phyloP scores from a whole-genome alignment of 129 eudicot species.

The Artemisia argyi region DNA sequence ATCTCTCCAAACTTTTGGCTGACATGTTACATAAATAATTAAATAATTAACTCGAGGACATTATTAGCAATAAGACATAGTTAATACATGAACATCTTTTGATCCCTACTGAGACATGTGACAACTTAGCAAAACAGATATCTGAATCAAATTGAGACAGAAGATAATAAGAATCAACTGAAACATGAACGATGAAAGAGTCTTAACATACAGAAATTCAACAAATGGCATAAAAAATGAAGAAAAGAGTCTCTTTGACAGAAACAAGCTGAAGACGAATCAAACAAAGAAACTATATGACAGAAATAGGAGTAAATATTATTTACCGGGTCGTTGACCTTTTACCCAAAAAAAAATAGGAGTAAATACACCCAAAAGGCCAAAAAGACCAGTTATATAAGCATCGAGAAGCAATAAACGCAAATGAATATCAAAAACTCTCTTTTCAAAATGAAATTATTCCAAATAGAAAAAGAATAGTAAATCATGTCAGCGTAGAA shows the following conservation, averaged over 20 bases:
- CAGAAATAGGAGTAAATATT: neutral
- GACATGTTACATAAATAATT: conserved; percentile 14
- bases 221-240: conserved; percentile 1
- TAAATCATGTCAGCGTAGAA: conserved; percentile 13
- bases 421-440: neutral
- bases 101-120: neutral
- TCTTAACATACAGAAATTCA: neutral
- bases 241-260: neutral
- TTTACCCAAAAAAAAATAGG: neutral
- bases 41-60: conserved; percentile 20
- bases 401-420: neutral
- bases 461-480: neutral
- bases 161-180: too few species aligned
- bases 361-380: neutral
- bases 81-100: neutral
- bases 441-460: conserved; percentile 9
- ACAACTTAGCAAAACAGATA: neutral
- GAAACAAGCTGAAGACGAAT: neutral
- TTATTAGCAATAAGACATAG: neutral
- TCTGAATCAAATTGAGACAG: too few species aligned
- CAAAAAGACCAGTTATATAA: neutral
- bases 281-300: neutral
- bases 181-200: neutral
- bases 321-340: too few species aligned
- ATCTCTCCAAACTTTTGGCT: conserved; percentile 99